Base-by-base conservation (phyloP, 106 monocot species). In the Dioscorea zingiberensis region DNA sequence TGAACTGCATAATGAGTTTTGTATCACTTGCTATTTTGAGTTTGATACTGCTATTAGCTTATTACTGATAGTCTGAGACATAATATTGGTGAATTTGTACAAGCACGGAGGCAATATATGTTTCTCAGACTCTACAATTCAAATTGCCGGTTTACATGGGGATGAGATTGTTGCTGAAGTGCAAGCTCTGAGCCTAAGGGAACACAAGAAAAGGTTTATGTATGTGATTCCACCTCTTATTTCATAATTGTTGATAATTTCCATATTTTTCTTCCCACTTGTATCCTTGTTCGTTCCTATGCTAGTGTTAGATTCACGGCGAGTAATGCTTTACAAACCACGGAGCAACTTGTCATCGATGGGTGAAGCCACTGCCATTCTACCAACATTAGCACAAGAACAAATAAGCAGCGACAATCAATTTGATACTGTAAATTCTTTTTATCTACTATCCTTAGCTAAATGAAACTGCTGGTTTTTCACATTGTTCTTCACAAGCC, bases 61-160 rank as follows among this genome's bases (percentile, higher is more conserved):
- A 9, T 49, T 51, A 38, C 38, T 38, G 38, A 19, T 51, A n/a
- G n/a, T n/a, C n/a, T n/a, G n/a, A n/a, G n/a, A n/a, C 13, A 25
- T 28, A 9, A 46, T 49, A n/a, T 70, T 38, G 3, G 4, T 38
- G 38, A 1, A 38, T 6, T 38, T 38, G 38, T 38, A 38, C 48
- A 60, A 94, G 90, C 91, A 91, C 44, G 94, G 91, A 58, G n/a
- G 94, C 94, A 17, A 30, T 88, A 54, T 95, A 95, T 69, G 73
- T 64, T 30, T 75, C 91, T 23, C 94, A 95, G 63, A 72, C 70
- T 48, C 60, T 91, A 58, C 80, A 79, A 28, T 95, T 91, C 68
- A 91, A 78, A 57, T 46, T 73, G 71, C 94, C 94, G 0, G 88
- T 95, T 32, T 87, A 91, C 58, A 47, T 88, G 88, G 69, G 25